Evolutionary conservation across 1,139 yeast species (phyloP).

Genomic region (Yamadazyma triangularis): DNA sequence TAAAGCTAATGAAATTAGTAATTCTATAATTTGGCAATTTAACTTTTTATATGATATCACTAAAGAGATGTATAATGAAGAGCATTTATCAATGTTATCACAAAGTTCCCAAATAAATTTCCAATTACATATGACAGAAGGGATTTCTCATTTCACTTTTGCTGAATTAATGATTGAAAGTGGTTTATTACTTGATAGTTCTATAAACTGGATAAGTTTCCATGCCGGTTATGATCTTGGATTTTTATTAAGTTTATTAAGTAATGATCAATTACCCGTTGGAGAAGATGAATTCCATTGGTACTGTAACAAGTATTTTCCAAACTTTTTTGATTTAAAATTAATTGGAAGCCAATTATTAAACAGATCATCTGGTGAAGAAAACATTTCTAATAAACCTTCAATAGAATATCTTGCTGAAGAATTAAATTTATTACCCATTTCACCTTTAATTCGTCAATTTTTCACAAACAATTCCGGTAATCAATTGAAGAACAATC

Average conservation of each 20-base stretch:
- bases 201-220: conserved; percentile 84
- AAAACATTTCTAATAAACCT: conserved; percentile 30
- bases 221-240: conserved; percentile 97
- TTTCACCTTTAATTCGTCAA: conserved; percentile 46
- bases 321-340: conserved; percentile 81
- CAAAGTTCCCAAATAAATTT: conserved; percentile 84
- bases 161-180: conserved; percentile 83
- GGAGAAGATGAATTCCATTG: conserved; percentile 76
- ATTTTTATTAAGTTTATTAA: conserved; percentile 71
- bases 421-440: conserved; percentile 51
- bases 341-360: conserved; percentile 59
- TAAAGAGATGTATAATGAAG: conserved; percentile 80
- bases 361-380: conserved; percentile 16
- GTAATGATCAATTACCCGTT: conserved; percentile 73
- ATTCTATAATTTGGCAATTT: conserved; percentile 89
- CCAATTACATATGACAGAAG: conserved; percentile 67
- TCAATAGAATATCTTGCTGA: conserved; percentile 52
- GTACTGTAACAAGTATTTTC: conserved; percentile 72
- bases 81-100: conserved; percentile 61
- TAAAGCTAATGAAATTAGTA: conserved; percentile 58
- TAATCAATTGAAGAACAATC: conserved; percentile 13
- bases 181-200: conserved; percentile 72
- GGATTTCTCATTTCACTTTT: conserved; percentile 76
- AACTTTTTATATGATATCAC: conserved; percentile 78
- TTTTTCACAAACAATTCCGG: conserved; percentile 36